Evolutionary conservation across 371 early-diverging fungal genomes (phyloP).

Genomic region (Funneliformis caledonium): DNA sequence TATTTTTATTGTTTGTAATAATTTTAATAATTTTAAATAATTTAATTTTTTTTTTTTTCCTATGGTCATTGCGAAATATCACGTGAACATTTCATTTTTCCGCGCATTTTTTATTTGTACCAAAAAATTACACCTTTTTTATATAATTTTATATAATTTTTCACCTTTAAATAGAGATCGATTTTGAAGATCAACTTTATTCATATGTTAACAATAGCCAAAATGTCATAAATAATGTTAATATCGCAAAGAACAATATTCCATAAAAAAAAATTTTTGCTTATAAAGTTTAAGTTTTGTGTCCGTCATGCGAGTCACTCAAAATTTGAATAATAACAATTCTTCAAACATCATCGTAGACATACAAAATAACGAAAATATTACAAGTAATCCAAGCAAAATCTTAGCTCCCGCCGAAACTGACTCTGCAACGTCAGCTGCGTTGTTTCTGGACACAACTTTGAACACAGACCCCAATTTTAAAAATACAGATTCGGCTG

Average conservation of each 20-base stretch:
- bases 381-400: not conserved
- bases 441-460: not conserved
- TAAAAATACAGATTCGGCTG: not conserved
- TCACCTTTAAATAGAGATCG: too few species aligned
- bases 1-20: too few species aligned
- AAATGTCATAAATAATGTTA: not conserved
- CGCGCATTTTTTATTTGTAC: too few species aligned
- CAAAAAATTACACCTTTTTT: too few species aligned
- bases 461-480: not conserved
- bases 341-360: not conserved
- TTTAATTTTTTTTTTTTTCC: too few species aligned
- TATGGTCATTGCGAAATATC: too few species aligned
- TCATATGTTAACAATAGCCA: too few species aligned
- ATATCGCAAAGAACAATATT: not conserved
- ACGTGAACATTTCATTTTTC: too few species aligned
- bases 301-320: not conserved
- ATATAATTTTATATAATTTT: too few species aligned
- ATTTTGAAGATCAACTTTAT: too few species aligned
- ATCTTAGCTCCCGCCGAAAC: not conserved
- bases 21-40: too few species aligned
- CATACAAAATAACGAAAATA: not conserved
- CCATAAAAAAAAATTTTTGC: not conserved
- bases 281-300: not conserved
- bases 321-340: not conserved
- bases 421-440: not conserved